A percentile compares a stretch with the other conserved stretches of the same genome.
These are phyloP conservation scores for Endotrypanum monterogeii DNA, from an alignment of 208 protist species.

Conservation along the genomic window DNA sequence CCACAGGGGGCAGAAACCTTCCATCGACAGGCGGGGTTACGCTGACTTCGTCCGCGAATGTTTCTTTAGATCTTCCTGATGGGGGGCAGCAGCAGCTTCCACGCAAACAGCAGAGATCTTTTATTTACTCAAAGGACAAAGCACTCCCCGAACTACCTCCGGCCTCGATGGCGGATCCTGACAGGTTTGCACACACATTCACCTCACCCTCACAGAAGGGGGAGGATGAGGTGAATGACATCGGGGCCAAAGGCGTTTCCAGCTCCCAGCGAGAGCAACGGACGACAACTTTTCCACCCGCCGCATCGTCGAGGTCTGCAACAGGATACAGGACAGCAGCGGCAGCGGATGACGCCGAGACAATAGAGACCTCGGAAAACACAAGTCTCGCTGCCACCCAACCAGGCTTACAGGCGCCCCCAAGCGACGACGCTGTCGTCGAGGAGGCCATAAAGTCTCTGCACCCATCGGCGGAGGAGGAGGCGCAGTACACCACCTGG, in stretches of 20 bases:
- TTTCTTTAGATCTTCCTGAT: neutral
- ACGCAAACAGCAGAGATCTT: neutral
- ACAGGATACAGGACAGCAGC: neutral
- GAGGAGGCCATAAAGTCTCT: conserved; percentile 47
- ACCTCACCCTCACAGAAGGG: neutral
- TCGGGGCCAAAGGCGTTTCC: neutral
- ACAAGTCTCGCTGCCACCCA: neutral
- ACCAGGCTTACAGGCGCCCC: neutral
- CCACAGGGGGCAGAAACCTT: neutral
- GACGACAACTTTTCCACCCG: conserved; percentile 2
- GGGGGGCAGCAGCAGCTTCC: neutral
- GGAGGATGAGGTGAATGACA: neutral
- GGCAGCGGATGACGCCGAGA: neutral
- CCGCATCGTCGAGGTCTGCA: neutral
- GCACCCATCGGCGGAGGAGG: conserved; percentile 61
- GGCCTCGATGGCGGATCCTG: conserved; percentile 20
- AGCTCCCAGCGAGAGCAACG: conserved; percentile 10
- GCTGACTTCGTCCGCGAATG: neutral
- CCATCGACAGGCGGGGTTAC: neutral
- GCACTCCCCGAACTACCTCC: conserved; percentile 14
- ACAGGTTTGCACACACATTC: neutral
- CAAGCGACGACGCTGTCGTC: conserved; percentile 7
- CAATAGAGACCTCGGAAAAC: neutral
- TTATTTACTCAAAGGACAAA: conserved; percentile 18
- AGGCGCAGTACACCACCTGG: conserved; percentile 79